These are phyloP conservation scores for Epichloe gansuensis DNA, from an alignment of 2,329 filamentous ascomycete species.

Conservation along the genomic window DNA sequence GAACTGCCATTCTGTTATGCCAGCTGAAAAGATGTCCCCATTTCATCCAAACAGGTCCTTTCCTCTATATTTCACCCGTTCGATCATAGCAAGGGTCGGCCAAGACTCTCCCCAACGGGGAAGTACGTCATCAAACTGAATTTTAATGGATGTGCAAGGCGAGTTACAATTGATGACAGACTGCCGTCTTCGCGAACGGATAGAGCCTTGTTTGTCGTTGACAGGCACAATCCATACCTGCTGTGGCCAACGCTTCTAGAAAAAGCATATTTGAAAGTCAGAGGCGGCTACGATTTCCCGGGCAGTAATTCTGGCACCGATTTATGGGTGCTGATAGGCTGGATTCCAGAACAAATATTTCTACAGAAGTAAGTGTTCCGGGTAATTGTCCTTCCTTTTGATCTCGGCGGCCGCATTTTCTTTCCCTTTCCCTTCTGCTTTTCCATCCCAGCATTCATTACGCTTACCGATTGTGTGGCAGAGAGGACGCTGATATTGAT, in stretches of 20 bases:
- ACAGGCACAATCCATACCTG: conserved; percentile 66
- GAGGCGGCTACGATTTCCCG: conserved; percentile 93
- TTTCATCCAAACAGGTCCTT: conserved; percentile 41
- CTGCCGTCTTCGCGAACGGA: conserved; percentile 65
- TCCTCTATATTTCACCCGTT: conserved; percentile 64
- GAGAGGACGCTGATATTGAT: conserved; percentile 65
- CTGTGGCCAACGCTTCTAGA: conserved; percentile 89
- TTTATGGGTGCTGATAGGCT: conserved; percentile 81
- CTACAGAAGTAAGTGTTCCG: conserved; percentile 49
- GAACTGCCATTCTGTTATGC: not conserved
- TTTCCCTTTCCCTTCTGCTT: not conserved
- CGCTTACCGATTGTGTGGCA: conserved; percentile 15
- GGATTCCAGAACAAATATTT: conserved; percentile 94
- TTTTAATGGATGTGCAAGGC: conserved; percentile 87
- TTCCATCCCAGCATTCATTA: not conserved
- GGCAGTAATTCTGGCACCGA: conserved; percentile 96
- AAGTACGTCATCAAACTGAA: conserved; percentile 89
- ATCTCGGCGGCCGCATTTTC: not conserved
- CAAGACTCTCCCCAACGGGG: conserved; percentile 59
- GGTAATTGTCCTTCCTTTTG: not conserved
- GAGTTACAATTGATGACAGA: conserved; percentile 78
- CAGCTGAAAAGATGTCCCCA: not conserved
- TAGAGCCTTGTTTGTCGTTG: conserved; percentile 73
- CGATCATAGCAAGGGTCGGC: conserved; percentile 42
- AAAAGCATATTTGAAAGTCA: conserved; percentile 91